These are phyloP conservation scores for Trichophyton benhamiae DNA, from an alignment of 2,329 filamentous ascomycete species.

Conservation along the genomic window DNA sequence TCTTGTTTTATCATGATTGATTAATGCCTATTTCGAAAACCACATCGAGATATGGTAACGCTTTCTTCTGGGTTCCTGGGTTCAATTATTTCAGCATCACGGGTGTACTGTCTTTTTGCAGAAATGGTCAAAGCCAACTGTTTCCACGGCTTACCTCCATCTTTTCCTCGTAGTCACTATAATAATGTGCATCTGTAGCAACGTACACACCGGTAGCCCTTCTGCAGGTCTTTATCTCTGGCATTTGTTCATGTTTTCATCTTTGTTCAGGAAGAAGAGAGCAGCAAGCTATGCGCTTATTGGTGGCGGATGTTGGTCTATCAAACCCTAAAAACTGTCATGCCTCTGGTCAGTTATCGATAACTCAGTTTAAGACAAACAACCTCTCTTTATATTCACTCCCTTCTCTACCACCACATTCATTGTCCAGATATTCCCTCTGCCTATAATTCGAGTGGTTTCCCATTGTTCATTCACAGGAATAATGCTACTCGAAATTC, in stretches of 20 bases:
- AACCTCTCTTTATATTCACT: background rate
- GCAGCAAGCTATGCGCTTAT: background rate
- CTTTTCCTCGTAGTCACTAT: background rate
- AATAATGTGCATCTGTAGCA: background rate
- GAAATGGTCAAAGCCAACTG: background rate
- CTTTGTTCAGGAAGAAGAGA: background rate
- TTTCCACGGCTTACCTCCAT: background rate
- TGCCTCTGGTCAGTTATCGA: background rate
- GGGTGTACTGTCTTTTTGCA: background rate
- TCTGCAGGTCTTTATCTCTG: background rate
- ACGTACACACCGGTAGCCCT: background rate
- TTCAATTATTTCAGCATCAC: background rate
- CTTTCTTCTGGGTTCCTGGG: conserved; percentile 1
- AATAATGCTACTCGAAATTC: background rate
- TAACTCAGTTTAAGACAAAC: background rate
- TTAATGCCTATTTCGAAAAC: background rate
- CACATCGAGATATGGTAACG: background rate
- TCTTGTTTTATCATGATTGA: conserved; percentile 1
- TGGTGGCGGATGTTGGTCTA: background rate
- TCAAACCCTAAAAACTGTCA: background rate
- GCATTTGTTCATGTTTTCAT: background rate
- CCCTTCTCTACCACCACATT: background rate
- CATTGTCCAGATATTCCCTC: background rate
- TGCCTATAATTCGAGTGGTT: background rate
- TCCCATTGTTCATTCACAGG: background rate